Evolutionary conservation across 805 yeast species (phyloP), one percentile per base, ranked within the genome.

Genomic region (Wickerhamiella azyma): DNA sequence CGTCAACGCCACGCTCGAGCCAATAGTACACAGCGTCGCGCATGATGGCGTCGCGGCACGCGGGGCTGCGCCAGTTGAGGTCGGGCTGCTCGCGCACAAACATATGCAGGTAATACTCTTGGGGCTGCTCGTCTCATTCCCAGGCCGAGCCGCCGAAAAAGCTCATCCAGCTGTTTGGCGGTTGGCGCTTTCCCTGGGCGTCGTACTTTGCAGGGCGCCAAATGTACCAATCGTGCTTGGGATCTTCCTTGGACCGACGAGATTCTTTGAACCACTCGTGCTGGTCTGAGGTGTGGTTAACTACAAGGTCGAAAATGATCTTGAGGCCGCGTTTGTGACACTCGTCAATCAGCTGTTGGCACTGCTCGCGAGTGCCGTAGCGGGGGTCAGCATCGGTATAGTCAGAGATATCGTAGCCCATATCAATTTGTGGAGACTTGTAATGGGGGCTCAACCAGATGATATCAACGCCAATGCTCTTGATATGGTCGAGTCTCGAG

Each of bases 351-450:
- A 76, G 65, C 24, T 55, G 50, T 52, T 72, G 72, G 67, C 72
- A 69, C 53, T 73, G 77, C 48, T 70, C 70, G 59, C 73, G 56
- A 11, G 76, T 67, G 35, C 81, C 81, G 58, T 72, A 75, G 48
- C 64, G 63, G 13, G 72, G 69, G 58, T 75, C 68, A 33, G 75
- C 67, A 18, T 59, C 66, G 57, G 72, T 68, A 60, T 76, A 76
- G 59, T 76, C 69, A 16, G 72, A 60, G 54, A 76, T 73, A 53
- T 76, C 80, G 55, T 75, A 76, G 3, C 81, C 81, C 79, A 75
- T 75, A 57, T 75, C 81, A 43, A 69, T 72, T 56, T 72, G 75
- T 5, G 80, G 80, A 3, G 77, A 71, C 50, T 71, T 76, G 59
- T 66, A 74, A 64, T 72, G 71, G 17, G 80, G 81, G 18, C 74